A percentile compares a stretch with the other conserved stretches of the same genome.
These are phyloP conservation scores for Diaporthe sp. DNA, from an alignment of 2,329 filamentous ascomycete genomes.

Conservation along the genomic window DNA sequence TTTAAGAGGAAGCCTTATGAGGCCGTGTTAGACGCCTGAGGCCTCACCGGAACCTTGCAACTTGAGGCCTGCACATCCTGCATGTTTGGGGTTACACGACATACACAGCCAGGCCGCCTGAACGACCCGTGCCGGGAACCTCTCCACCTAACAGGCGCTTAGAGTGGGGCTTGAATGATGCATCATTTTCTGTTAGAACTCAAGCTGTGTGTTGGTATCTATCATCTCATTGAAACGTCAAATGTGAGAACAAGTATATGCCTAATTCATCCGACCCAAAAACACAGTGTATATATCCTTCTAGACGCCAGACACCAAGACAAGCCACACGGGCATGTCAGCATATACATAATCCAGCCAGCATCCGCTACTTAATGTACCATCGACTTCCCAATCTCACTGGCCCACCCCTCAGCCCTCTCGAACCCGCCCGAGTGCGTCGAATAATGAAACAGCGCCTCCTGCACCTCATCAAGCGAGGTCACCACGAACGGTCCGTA, in stretches of 20 bases:
- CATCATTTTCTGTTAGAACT: not conserved
- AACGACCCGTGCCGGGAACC: not conserved
- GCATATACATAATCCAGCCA: not conserved
- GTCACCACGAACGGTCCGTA: slow-evolving; percentile 88
- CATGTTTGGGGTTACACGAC: not conserved
- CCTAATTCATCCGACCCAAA: not conserved
- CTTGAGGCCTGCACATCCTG: not conserved
- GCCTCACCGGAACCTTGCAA: not conserved
- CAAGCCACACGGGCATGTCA: not conserved
- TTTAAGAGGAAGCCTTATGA: not conserved
- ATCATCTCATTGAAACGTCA: not conserved
- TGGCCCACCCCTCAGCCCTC: slow-evolving; percentile 80
- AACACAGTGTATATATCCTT: not conserved
- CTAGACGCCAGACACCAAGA: not conserved
- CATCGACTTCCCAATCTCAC: slow-evolving; percentile 88
- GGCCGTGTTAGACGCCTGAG: not conserved
- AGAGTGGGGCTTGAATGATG: not conserved
- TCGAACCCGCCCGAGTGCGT: slow-evolving; percentile 82
- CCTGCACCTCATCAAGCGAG: slow-evolving; percentile 76
- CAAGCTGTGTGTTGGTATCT: no score
- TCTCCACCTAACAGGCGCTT: not conserved
- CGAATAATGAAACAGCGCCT: slow-evolving; percentile 82
- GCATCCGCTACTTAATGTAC: slow-evolving; percentile 42
- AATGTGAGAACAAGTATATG: not conserved
- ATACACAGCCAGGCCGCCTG: slow-evolving; percentile 17